Evolutionary conservation across 2,329 filamentous ascomycete species (phyloP), one percentile per base, ranked within the genome.

Genomic region (Apiospora pterosperma): DNA sequence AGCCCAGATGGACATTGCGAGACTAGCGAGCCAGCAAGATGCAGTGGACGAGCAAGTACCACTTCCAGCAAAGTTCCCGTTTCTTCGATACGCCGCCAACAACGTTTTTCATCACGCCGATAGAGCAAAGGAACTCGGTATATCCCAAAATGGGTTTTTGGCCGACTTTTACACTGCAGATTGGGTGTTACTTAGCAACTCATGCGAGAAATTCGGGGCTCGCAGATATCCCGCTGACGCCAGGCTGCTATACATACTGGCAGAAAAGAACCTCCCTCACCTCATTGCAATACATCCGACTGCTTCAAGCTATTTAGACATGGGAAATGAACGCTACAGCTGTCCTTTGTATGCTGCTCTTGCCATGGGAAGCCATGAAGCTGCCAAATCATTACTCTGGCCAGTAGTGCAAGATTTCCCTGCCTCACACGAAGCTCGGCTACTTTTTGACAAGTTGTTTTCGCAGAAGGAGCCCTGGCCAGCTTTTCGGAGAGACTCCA

Each of bases 181-280:
- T 10, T 70, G 66, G 69, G 60, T 70, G 1, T 21, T 2, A 6
- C 31, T 67, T 1, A 58, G 64, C 21, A 69, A 70, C 39, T 1
- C 31, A 2, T 31, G 66, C 2, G 31, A 67, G 39, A 68, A 62
- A 31, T 25, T 63, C 19, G 11, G 65, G 28, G 62, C 11, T 19
- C 64, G 65, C 11, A 64, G 36, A 12, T 62, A 69, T 58, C 44
- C 52, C 1, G 4, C 5, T 2, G 12, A 60, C 5, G 61, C 65
- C 7, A 34, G 55, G 28, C 62, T 70, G 0, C 61, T 68, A 3
- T 69, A 70, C 25, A 39, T 70, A n/a, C 39, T 70, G 2, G 69
- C 69, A 2, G 44, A 52, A 4, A 52, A 19, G 14, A 31, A 52
- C 14, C n/a, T 19, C 1, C 4, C 23, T 1, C 12, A 10, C 6